Evolutionary conservation across 352 stramenopile genomes (phyloP), one percentile per base, ranked within the genome.

Genomic region (Globisporangium uncinulatum): DNA sequence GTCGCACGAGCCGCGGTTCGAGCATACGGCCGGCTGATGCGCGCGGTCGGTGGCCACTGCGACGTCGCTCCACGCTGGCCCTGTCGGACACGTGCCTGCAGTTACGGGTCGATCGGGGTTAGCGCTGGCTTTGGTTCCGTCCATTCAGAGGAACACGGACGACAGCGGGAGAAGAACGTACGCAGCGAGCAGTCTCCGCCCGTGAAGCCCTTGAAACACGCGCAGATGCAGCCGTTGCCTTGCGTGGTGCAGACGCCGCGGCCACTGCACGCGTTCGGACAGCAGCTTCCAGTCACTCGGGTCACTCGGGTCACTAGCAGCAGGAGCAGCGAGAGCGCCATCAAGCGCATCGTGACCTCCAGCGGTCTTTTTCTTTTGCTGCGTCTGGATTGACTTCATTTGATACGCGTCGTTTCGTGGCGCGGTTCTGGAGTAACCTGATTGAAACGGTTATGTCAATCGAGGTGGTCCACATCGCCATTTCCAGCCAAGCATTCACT

Each of bases 101-200:
- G 31, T 1, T 9, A 50, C 10, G 34, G 10, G 34, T 39, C 34
- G 8, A 39, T 39, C 34, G 10, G 34, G 6, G 34, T 39, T 13
- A 39, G 34, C 2, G 8, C 34, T 39, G 7, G 34, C 34, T 8
- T 39, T 13, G 34, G 34, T 39, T 39, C 34, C 6, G 5, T 39
- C 34, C 6, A 8, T 39, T 13, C 8, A 8, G 24, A 29, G 24
- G 24, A 29, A 29, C 34, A 39, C 10, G 34, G 43, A 4, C 6
- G 36, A 14, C 17, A 49, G 34, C 50, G 39, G 17, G 15, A 14
- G 20, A 17, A 15, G 4, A 20, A 66, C 65, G 34, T 65, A 76
- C 83, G 77, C 8, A 61, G 69, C 9, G 91, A 97, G 77, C 94
- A 98, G 71, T 98, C 94, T n/a, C 83, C 81, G 20, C 88, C 91